Evolutionary conservation across 306 rosid species (phyloP).

Genomic region (Citrullus colocynthis): DNA sequence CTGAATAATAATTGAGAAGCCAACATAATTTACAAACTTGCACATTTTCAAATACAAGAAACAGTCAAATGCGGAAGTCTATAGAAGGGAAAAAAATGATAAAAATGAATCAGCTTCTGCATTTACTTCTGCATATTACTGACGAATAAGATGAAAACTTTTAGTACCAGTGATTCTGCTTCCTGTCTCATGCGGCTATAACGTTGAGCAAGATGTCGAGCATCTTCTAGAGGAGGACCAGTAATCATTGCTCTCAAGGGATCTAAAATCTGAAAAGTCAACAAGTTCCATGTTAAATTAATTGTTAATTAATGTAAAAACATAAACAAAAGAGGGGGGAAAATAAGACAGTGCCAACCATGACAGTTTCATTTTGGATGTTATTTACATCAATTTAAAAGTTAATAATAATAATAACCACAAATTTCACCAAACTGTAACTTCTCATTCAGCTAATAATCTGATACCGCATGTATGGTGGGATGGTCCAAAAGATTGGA

Average conservation of each 20-base stretch:
- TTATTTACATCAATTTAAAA: not conserved
- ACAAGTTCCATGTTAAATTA: not conserved
- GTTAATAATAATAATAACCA: not conserved
- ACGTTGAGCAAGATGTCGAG: conserved; percentile 96
- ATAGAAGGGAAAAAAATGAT: not conserved
- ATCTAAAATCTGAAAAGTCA: conserved; percentile 62
- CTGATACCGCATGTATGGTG: not conserved
- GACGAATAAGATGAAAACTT: not conserved
- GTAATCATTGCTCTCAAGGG: conserved; percentile 83
- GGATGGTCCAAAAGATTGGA: not conserved
- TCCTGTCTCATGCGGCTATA: conserved; percentile 97
- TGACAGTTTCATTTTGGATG: not conserved
- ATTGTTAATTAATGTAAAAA: not conserved
- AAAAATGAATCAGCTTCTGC: not conserved
- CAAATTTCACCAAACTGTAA: not conserved
- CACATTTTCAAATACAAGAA: not conserved
- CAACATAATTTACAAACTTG: not conserved
- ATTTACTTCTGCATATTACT: not conserved
- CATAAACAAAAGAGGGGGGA: not conserved
- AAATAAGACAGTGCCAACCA: not conserved
- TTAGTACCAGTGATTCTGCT: conserved; percentile 63
- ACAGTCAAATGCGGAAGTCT: not conserved
- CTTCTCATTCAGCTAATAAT: not conserved
- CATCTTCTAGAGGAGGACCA: conserved; percentile 93
- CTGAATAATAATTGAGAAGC: conserved; percentile 23